Evolutionary conservation across 2,329 filamentous ascomycete genomes (phyloP).

Genomic region (Aspergillus sp.): DNA sequence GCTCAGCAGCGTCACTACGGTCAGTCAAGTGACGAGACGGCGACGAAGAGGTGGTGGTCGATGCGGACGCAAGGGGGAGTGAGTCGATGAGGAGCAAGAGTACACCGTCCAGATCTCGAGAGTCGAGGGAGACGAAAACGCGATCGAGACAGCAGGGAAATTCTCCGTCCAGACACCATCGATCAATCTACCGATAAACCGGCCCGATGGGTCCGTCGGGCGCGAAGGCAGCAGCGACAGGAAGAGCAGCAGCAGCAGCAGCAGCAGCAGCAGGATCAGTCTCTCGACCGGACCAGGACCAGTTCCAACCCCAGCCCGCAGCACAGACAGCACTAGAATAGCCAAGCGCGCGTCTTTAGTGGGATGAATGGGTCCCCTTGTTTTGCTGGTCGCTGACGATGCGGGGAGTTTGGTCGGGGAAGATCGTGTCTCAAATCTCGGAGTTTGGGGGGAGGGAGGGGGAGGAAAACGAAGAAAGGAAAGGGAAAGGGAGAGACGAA

Average conservation of each 20-base stretch:
- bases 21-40: slow-evolving; percentile 12
- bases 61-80: slow-evolving; percentile 19
- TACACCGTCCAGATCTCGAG: slow-evolving; percentile 4
- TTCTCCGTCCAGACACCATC: slow-evolving; percentile 18
- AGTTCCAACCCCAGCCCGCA: background rate
- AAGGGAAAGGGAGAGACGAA: slow-evolving; percentile 10
- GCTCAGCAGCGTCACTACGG: slow-evolving; percentile 1
- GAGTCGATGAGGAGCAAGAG: slow-evolving; percentile 2
- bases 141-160: slow-evolving; percentile 16
- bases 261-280: too few species aligned
- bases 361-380: background rate
- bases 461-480: background rate
- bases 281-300: background rate
- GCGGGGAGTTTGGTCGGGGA: background rate
- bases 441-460: background rate
- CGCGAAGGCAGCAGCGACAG: slow-evolving; percentile 19
- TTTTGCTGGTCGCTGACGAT: background rate
- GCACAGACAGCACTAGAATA: background rate
- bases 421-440: background rate
- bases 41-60: background rate
- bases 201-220: slow-evolving; percentile 24
- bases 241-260: background rate
- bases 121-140: slow-evolving; percentile 12
- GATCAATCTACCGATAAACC: slow-evolving; percentile 19
- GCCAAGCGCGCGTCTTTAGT: background rate